Base-by-base conservation (phyloP, 352 stramenopile species). In the Phytophthora pluvialis region DNA sequence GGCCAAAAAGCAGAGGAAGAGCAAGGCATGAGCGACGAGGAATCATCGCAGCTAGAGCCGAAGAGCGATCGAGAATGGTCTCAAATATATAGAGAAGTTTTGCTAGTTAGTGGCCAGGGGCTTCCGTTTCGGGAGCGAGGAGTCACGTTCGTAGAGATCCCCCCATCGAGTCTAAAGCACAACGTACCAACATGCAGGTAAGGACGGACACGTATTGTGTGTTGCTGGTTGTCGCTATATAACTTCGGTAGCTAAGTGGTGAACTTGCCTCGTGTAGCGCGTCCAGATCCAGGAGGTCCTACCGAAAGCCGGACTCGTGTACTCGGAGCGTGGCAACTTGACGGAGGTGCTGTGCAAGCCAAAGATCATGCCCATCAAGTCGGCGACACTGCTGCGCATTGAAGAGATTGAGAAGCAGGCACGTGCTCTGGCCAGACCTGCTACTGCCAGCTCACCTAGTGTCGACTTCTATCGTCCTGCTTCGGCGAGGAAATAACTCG, bases 281-380 rank as follows among this genome's bases (percentile, higher is more conserved):
- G 64, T 89, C 33, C 86, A 91, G 64, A 79, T 96, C 56, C 77
- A 94, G 45, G 88, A 97, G 49, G 87, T 95, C 44, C 68, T 96
- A 8, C 89, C 90, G 6, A 95, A 95, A 68, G 78, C 83, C 7
- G 90, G 90, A n/a, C 80, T 97, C 6, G 88, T 97, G 47, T 95
- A 94, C 72, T 97, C 90, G 29, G 89, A 97, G 63, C 80, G 83
- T 31, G 83, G 84, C n/a, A 92, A 94, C 57, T 54, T 96, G 29
- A 93, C 77, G 0, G 86, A 96, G 59, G 77, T 95, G 59, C 67
- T 97, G 21, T 97, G 90, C 70, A 97, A 97, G 36, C 90, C 90
- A 15, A 97, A 97, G 67, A 93, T 96, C 47, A 64, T 97, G 63
- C 87, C 90, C 3, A 94, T 97, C 71, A 96, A 97, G 70, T 95